Evolutionary conservation across 1,284 basidiomycete species (phyloP), one percentile per base, ranked within the genome.

Genomic region (Gomphus bonarii): DNA sequence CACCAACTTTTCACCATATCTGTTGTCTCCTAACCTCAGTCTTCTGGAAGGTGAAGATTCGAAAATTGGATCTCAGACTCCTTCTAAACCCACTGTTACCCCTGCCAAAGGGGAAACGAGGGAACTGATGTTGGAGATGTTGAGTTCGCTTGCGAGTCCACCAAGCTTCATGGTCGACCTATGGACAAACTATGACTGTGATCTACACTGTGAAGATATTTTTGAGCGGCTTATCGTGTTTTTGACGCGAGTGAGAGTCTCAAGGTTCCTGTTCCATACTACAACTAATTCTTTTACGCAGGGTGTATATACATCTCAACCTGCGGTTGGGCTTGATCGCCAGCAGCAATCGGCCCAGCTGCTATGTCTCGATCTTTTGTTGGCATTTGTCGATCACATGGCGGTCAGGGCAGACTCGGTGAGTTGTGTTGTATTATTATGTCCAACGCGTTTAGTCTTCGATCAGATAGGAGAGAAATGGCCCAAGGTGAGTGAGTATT

Each of bases 131-230:
- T 75, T 99, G 59, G 97, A 98, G 70, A 89, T 89, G 1, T 72
- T 99, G 31, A 80, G 80, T 52, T 85, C 92, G 59, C 82, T 97
- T 51, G 85, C 88, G 31, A 77, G 85, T 5, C 81, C 87, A 64
- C 81, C 88, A 1, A 88, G 86, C 65, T 95, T 95, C 71, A 92
- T 97, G 86, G 91, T 97, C 48, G 92, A 97, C 66, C 75, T 98
- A 10, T 99, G 92, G 75, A 79, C 85, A 59, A 99, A 99, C 70
- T 99, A 97, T 70, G 97, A 99, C 69, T 98, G 94, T 68, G 91
- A 97, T 65, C 84, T 90, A 61, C 95, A 98, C 66, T 95, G 91
- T 70, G 95, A 98, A 73, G 95, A 99, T 68, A 72, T 99, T 59
- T 97, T 95, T 65, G 94, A 98, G 68, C 77, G 90, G 8, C 71